phyloP scores from a whole-genome alignment of 2,329 filamentous ascomycete species.

The Botrytis squamosa region DNA sequence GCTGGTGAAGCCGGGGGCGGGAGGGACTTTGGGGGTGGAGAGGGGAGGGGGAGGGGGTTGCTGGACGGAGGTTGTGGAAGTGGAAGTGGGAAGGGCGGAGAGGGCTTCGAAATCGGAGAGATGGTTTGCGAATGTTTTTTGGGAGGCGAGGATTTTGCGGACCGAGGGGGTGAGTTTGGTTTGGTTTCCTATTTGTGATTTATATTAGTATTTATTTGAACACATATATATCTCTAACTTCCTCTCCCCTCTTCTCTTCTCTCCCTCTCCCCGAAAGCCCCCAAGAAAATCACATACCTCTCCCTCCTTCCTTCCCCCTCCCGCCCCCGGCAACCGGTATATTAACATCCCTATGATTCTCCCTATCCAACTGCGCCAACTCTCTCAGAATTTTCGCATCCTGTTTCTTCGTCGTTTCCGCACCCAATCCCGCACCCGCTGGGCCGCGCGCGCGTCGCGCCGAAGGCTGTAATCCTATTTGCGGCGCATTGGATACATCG shows the following conservation, averaged over 20 bases:
- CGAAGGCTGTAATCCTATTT: conserved; percentile 49
- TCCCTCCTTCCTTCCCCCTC: conserved; percentile 45
- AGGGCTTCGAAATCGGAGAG: conserved; percentile 75
- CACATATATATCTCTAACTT: background rate
- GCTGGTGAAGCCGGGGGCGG: conserved; percentile 29
- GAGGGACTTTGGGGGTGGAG: conserved; percentile 31
- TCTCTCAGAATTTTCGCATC: conserved; percentile 79
- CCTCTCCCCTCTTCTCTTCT: background rate
- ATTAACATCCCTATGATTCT: conserved; percentile 70
- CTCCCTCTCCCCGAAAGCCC: fast-evolving
- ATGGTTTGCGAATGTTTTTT: conserved; percentile 82
- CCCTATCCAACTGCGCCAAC: conserved; percentile 77
- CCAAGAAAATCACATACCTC: background rate
- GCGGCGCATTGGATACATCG: conserved; percentile 59
- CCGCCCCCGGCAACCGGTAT: conserved; percentile 62
- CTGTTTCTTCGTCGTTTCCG: conserved; percentile 74
- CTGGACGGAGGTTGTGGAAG: conserved; percentile 33
- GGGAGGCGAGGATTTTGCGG: conserved; percentile 73
- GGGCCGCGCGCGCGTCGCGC: conserved; percentile 64
- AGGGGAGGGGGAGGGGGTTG: conserved; percentile 23
- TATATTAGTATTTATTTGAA: background rate
- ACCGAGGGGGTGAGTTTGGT: conserved; percentile 50
- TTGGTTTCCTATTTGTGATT: conserved; percentile 32
- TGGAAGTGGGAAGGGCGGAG: conserved; percentile 43
- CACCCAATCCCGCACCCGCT: conserved; percentile 44